A percentile compares a stretch with the other conserved stretches of the same genome.
Conservation (phyloP, 768 basidiomycete species). For the Rhodocollybia butyracea region DNA sequence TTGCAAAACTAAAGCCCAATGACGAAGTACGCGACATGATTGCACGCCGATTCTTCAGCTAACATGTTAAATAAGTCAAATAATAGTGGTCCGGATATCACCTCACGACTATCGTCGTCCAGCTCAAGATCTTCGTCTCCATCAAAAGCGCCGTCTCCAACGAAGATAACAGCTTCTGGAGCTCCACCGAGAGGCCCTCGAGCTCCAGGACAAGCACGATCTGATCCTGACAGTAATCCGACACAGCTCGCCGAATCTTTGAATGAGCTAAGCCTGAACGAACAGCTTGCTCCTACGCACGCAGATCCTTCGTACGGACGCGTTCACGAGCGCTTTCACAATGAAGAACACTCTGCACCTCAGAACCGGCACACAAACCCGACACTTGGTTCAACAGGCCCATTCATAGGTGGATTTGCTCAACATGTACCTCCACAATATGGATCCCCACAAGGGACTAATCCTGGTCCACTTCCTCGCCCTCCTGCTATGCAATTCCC, state of each 20-base stretch:
- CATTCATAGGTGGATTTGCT: slow-evolving; percentile 53
- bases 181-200: slow-evolving; percentile 1
- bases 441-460: neutral
- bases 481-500: slow-evolving; percentile 26
- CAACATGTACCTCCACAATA: neutral
- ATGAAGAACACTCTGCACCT: neutral
- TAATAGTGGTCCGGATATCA: slow-evolving; percentile 2
- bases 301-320: neutral
- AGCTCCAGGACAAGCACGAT: neutral
- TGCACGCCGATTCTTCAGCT: too few species aligned
- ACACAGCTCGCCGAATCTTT: slow-evolving; percentile 27
- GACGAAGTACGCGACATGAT: neutral
- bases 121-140: neutral
- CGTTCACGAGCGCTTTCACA: neutral
- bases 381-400: slow-evolving; percentile 1
- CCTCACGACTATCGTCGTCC: neutral
- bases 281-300: slow-evolving; percentile 9
- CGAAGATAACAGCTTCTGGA: slow-evolving; percentile 3
- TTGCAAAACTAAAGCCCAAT: slow-evolving; percentile 8
- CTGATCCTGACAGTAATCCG: neutral
- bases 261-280: slow-evolving; percentile 27
- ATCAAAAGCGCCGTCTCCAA: neutral
- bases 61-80: neutral
- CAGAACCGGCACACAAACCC: neutral
- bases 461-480: slow-evolving; percentile 19